phyloP scores from a whole-genome alignment of 2,329 filamentous ascomycete species.

The Polytolypa hystricis region DNA sequence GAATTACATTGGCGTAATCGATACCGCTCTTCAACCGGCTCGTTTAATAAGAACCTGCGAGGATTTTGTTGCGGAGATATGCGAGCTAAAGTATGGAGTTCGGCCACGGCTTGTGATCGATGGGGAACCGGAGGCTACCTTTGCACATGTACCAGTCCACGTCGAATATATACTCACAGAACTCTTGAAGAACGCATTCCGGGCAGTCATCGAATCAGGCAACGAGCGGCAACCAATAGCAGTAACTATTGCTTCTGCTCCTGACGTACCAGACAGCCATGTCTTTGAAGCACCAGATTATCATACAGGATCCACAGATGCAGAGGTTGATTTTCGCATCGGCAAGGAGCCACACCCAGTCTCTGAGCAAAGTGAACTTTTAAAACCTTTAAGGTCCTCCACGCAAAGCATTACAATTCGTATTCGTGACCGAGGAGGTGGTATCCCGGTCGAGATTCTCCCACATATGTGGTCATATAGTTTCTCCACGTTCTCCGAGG shows the following conservation, averaged over 20 bases:
- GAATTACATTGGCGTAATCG: constrained; percentile 87
- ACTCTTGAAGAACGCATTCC: constrained; percentile 91
- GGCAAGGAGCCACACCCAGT: constrained; percentile 15
- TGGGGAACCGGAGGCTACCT: constrained; percentile 75
- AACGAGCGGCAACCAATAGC: constrained; percentile 72
- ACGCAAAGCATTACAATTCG: constrained; percentile 84
- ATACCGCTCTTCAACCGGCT: constrained; percentile 75
- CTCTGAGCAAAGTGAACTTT: constrained; percentile 16
- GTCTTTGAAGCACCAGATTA: constrained; percentile 5
- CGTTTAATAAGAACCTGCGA: constrained; percentile 74
- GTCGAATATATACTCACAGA: constrained; percentile 97
- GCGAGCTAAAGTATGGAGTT: constrained; percentile 88
- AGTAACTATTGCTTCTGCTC: constrained; percentile 73
- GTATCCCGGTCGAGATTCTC: constrained; percentile 73
- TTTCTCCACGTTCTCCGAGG: constrained; percentile 85
- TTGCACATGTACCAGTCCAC: constrained; percentile 91
- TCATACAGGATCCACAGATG: constrained; percentile 20
- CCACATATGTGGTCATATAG: constrained; percentile 93
- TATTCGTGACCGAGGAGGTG: constrained; percentile 89
- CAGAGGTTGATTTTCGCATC: constrained; percentile 22
- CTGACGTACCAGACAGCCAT: constrained; percentile 35
- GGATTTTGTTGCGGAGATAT: constrained; percentile 87
- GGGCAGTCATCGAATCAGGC: constrained; percentile 79
- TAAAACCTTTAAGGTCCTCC: constrained; percentile 29
- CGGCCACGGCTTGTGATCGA: constrained; percentile 70